phyloP scores from a whole-genome alignment of 225 moss, liverwort and hornwort genomes.

The Straminergon stramineum region DNA sequence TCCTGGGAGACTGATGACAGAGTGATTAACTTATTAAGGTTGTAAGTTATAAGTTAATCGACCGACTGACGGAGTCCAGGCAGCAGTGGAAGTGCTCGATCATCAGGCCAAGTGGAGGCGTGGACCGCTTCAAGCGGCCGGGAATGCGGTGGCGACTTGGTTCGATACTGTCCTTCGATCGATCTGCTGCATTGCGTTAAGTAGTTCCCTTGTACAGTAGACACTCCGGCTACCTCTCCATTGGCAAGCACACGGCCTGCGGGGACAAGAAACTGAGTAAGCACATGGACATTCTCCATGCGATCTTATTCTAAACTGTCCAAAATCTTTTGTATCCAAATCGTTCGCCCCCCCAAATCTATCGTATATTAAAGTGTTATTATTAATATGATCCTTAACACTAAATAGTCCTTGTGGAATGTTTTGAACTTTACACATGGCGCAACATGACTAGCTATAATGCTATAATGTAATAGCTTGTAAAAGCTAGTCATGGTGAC shows the following conservation, averaged over 20 bases:
- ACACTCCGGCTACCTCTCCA: neutral
- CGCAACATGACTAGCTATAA: neutral
- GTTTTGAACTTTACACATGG: neutral
- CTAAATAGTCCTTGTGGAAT: neutral
- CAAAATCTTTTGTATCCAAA: neutral
- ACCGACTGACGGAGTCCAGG: neutral
- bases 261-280: neutral
- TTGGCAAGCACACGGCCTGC: no score
- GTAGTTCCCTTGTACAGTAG: neutral
- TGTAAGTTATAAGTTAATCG: neutral
- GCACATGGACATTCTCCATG: neutral
- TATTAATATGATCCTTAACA: neutral
- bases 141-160: neutral
- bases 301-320: neutral
- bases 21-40: neutral
- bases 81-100: neutral
- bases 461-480: no score
- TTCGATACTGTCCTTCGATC: neutral
- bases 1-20: neutral
- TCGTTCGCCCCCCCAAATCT: neutral
- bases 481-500: neutral
- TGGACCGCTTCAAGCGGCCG: neutral
- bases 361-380: neutral
- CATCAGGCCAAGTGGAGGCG: neutral
- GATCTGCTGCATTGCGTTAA: neutral